phyloP scores from a whole-genome alignment of 2,329 filamentous ascomycete species.

The Balansia obtecta region DNA sequence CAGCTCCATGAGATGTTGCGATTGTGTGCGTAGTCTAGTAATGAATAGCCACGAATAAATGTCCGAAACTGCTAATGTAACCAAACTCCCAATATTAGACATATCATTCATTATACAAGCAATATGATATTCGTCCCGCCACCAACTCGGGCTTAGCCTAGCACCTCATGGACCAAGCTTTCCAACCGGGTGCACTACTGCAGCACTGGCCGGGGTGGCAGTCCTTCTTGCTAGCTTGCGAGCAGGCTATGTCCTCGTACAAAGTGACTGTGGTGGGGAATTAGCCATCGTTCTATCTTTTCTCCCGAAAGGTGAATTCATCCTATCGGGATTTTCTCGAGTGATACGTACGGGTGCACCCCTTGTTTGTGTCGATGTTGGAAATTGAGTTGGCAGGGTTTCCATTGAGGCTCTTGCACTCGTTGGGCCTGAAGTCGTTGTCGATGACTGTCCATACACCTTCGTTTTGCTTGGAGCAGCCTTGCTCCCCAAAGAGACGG shows the following conservation, averaged over 20 bases:
- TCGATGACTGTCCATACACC: slow-evolving; percentile 16
- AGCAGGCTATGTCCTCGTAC: slow-evolving; percentile 7
- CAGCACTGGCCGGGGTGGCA: neutral
- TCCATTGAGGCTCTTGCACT: slow-evolving; percentile 11
- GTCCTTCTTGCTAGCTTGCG: neutral
- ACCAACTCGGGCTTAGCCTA: neutral
- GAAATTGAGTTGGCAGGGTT: slow-evolving; percentile 8
- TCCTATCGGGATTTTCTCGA: no score
- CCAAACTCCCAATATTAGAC: neutral
- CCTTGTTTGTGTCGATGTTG: slow-evolving; percentile 7
- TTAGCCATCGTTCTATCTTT: no score
- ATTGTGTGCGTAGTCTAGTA: neutral
- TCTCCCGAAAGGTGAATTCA: no score
- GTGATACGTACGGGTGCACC: slow-evolving; percentile 10
- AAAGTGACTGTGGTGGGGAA: slow-evolving; percentile 6
- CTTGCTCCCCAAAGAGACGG: slow-evolving; percentile 11
- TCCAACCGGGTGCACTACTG: neutral
- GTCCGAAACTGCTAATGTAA: neutral
- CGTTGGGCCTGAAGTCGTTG: slow-evolving; percentile 9
- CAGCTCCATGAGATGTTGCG: neutral
- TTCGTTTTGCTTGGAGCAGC: slow-evolving; percentile 11
- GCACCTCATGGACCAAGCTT: slow-evolving; percentile 5
- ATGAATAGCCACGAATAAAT: no score
- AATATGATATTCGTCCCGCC: neutral
- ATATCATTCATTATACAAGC: neutral